Percentiles rank a stretch among this genome's conserved stretches.
phyloP scores from a whole-genome alignment of 805 yeast species.

The Nakazawaea ambrosiae region DNA sequence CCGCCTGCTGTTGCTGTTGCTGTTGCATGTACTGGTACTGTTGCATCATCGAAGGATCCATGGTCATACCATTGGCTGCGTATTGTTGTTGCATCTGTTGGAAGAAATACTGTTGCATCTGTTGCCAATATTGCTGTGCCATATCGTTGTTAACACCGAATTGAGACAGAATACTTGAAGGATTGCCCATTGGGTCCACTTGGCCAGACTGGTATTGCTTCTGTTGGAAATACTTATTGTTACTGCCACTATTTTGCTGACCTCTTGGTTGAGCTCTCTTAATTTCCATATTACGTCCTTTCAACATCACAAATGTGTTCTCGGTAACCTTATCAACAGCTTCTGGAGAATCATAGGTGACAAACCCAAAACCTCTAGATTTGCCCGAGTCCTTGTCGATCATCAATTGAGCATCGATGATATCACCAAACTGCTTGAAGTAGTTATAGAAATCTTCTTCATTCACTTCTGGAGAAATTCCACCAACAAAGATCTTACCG shows the following conservation, averaged over 20 bases:
- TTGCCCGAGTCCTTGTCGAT: constrained; percentile 95
- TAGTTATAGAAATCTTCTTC: constrained; percentile 84
- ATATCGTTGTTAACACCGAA: constrained; percentile 41
- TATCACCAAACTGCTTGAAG: constrained; percentile 77
- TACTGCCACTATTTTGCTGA: constrained; percentile 33
- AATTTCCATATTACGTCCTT: constrained; percentile 81
- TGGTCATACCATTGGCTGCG: constrained; percentile 17
- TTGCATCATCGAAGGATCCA: constrained; percentile 16
- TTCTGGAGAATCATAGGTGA: constrained; percentile 89
- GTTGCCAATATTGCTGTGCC: constrained; percentile 58
- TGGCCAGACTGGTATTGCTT: constrained; percentile 23
- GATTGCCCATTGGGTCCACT: constrained; percentile 21
- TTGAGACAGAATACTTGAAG: constrained; percentile 23
- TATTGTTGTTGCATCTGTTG: constrained; percentile 39
- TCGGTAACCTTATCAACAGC: constrained; percentile 88
- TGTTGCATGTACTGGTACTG: constrained; percentile 12
- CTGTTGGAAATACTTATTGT: constrained; percentile 13
- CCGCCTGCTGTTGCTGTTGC: constrained; percentile 24
- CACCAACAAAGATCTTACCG: constrained; percentile 96
- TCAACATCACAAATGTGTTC: constrained; percentile 73
- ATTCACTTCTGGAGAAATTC: constrained; percentile 88
- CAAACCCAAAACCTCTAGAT: constrained; percentile 95
- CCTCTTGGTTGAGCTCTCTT: constrained; percentile 81
- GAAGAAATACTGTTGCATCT: constrained; percentile 52
- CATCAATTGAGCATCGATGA: constrained; percentile 95